These are phyloP conservation scores for Cryphonectria naterciae DNA, from an alignment of 2,329 filamentous ascomycete species.

Conservation along the genomic window DNA sequence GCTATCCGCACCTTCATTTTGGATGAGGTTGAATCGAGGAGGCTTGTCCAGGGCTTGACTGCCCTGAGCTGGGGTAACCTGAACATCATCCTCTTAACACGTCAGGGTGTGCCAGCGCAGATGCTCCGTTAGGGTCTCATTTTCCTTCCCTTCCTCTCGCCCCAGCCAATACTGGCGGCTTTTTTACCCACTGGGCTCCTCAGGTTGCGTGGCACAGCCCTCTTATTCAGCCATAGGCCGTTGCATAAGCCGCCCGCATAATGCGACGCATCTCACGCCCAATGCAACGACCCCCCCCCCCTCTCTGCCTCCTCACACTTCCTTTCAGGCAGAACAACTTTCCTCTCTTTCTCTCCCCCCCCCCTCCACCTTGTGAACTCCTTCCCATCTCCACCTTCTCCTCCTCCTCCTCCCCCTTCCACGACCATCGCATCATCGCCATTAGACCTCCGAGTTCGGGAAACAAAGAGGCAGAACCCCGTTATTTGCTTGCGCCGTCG, in stretches of 20 bases:
- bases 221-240: background rate
- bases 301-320: background rate
- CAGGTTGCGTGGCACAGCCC: background rate
- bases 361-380: background rate
- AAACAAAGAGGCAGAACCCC: background rate
- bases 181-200: background rate
- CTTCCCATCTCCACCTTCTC: too few relatives aligned
- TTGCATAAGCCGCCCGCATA: background rate
- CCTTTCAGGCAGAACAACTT: background rate
- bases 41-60: background rate
- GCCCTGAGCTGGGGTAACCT: background rate
- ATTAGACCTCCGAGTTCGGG: background rate
- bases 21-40: background rate
- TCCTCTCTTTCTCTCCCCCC: background rate
- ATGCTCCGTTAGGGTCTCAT: background rate
- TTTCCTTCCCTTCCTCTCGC: background rate
- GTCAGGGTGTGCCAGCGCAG: background rate
- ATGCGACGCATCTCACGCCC: conserved; percentile 3
- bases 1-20: background rate
- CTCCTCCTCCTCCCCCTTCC: background rate
- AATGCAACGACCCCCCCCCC: background rate
- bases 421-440: background rate
- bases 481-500: background rate
- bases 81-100: background rate
- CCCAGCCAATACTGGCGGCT: background rate